Base-by-base conservation (phyloP, 139 green algal genomes). In the Chlamydomonas incerta region DNA sequence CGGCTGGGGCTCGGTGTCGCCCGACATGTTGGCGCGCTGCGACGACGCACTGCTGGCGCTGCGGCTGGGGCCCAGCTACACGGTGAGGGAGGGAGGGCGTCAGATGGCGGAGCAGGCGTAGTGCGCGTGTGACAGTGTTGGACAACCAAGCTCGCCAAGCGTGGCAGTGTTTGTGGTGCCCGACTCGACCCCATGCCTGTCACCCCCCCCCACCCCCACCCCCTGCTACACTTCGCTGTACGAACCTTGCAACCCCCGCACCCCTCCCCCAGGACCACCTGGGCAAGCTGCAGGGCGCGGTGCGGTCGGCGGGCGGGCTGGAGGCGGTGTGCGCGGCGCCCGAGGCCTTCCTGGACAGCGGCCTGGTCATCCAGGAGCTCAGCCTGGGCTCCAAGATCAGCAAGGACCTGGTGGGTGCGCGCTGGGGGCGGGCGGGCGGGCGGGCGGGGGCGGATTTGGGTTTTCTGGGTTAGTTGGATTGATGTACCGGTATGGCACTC, bases 341-440 rank as follows among this genome's bases (percentile, higher is more conserved):
- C 29, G 77, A 66, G 73, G 72, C 63, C 28, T 83, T 83, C 63
- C 63, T 83, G 77, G 77, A 65, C 63, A 74, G 63, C 3, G 77
- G 63, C 8, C 63, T 83, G 63, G 77, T 83, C 24, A 83, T 83
- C 60, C 77, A 83, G 77, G 77, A 83, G 77, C 77, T 83, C 28
- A 83, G 77, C 63, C 63, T 83, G 63, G 77, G 77, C 8, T 74
- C 63, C 29, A 74, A 74, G 41, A 83, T 83, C 65, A 83, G 57
- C 77, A 63, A 65, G 77, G 77, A 83, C 37, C 62, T 73, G 46
- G 77, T 83, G 77, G 31, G n/a, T n/a, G n/a, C n/a, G n/a, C n/a
- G n/a, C n/a, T 57, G 34, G 70, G 41, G 33, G 50, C 34, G 67
- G 67, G 4, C 29, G 65, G 18, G 55, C 55, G 55, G n/a, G n/a